These are phyloP conservation scores for Microbotryum intermedium DNA, from an alignment of 1,284 basidiomycete species.

Conservation along the genomic window DNA sequence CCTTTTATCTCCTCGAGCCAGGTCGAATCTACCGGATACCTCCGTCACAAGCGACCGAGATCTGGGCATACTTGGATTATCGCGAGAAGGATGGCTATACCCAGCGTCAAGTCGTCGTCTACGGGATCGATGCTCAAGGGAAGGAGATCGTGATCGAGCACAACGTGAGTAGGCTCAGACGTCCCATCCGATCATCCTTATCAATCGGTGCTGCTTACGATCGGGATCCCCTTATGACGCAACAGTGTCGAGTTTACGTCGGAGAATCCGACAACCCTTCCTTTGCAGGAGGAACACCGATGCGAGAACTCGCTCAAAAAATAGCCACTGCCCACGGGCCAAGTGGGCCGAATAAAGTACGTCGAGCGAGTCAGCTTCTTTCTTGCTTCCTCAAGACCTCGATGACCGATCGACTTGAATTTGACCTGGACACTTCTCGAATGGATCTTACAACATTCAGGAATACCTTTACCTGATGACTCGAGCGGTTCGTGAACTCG, in stretches of 20 bases:
- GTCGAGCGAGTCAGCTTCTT: background rate
- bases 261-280: conserved; percentile 67
- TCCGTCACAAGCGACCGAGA: background rate
- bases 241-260: conserved; percentile 53
- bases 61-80: conserved; percentile 26
- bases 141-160: conserved; percentile 51
- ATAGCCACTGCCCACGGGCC: conserved; percentile 70
- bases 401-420: too few relatives aligned
- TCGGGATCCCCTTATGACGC: background rate
- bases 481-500: conserved; percentile 56
- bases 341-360: conserved; percentile 71
- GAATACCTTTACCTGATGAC: conserved; percentile 72
- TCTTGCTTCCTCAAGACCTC: too few relatives aligned
- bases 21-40: conserved; percentile 25
- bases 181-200: background rate
- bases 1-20: background rate
- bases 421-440: background rate
- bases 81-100: conserved; percentile 61
- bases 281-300: conserved; percentile 42
- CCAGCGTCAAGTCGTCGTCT: conserved; percentile 55
- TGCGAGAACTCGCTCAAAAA: conserved; percentile 31
- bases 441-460: conserved; percentile 37
- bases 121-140: conserved; percentile 48
- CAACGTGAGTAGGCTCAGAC: conserved; percentile 42
- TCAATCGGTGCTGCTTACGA: background rate